Evolutionary conservation across 495 filamentous ascomycete genomes (phyloP).

Genomic region (Xylaria telfairii): DNA sequence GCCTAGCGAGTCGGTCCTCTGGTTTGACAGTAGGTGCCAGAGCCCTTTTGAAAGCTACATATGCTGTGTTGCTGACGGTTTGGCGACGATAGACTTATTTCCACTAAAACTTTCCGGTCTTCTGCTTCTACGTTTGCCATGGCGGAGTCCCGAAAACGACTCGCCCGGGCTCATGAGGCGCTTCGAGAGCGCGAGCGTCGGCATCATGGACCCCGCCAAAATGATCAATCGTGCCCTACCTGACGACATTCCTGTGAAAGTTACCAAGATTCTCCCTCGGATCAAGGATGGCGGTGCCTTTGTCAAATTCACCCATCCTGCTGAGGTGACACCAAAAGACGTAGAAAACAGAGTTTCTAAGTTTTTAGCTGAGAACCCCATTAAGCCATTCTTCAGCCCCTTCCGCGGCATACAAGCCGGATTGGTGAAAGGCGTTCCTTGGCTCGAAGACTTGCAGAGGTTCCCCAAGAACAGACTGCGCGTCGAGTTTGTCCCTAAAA

Average conservation of each 20-base stretch:
- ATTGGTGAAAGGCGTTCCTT: slow-evolving; percentile 82
- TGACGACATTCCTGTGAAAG: slow-evolving; percentile 60
- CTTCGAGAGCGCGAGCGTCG: slow-evolving; percentile 63
- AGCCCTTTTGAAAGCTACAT: neutral
- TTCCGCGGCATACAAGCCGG: slow-evolving; percentile 71
- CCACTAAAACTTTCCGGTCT: slow-evolving; percentile 77
- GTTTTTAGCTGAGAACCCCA: slow-evolving; percentile 69
- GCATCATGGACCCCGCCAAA: slow-evolving; percentile 67
- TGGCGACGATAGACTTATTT: slow-evolving; percentile 69
- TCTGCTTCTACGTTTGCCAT: slow-evolving; percentile 66
- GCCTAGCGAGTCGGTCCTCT: slow-evolving; percentile 80
- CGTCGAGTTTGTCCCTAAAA: slow-evolving; percentile 82
- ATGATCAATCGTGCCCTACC: slow-evolving; percentile 70
- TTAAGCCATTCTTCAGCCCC: slow-evolving; percentile 89
- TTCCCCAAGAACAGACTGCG: slow-evolving; percentile 75
- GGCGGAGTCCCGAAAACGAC: slow-evolving; percentile 55
- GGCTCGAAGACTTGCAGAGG: slow-evolving; percentile 91
- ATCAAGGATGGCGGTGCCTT: slow-evolving; percentile 93
- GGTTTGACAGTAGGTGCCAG: slow-evolving; percentile 77
- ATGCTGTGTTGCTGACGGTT: slow-evolving; percentile 22
- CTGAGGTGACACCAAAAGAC: slow-evolving; percentile 57
- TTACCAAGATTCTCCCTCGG: slow-evolving; percentile 80
- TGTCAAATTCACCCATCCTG: slow-evolving; percentile 78
- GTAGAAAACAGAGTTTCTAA: slow-evolving; percentile 58
- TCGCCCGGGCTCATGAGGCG: slow-evolving; percentile 67